These are phyloP conservation scores for Leccinum rimulosum DNA, from an alignment of 768 basidiomycete species.

Conservation along the genomic window DNA sequence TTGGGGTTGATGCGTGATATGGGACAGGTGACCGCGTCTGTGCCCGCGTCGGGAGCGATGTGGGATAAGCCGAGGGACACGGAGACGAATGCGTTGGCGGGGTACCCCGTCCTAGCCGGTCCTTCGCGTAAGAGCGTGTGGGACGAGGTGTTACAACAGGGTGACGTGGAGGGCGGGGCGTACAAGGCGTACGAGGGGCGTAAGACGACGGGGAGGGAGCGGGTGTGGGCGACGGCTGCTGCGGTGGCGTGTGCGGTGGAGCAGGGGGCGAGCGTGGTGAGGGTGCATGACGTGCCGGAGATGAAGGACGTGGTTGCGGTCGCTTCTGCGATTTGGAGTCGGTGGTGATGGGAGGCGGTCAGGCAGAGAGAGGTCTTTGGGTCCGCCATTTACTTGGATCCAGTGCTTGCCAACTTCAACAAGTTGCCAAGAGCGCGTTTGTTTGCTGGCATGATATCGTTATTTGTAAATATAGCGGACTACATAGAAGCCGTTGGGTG, in stretches of 20 bases:
- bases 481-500: too few relatives aligned
- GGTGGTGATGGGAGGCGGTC: not conserved
- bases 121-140: conserved; percentile 84
- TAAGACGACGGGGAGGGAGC: conserved; percentile 59
- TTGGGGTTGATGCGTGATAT: conserved; percentile 59
- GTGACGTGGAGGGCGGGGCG: conserved; percentile 35
- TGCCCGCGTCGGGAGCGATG: not conserved
- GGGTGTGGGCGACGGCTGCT: conserved; percentile 78
- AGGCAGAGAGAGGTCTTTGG: too few relatives aligned
- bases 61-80: conserved; percentile 11
- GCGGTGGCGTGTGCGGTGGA: conserved; percentile 72
- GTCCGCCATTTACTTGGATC: too few relatives aligned
- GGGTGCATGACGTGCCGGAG: conserved; percentile 79
- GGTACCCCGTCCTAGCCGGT: conserved; percentile 72
- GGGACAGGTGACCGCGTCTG: conserved; percentile 40
- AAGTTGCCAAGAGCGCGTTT: not conserved
- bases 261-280: conserved; percentile 66
- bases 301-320: conserved; percentile 74
- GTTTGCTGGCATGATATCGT: not conserved
- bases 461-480: not conserved
- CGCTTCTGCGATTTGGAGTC: conserved; percentile 57
- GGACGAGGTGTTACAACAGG: conserved; percentile 56
- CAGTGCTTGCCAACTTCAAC: not conserved
- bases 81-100: conserved; percentile 47
- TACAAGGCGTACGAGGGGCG: conserved; percentile 40